These are phyloP conservation scores for Wakefieldia striispora DNA, from an alignment of 768 basidiomycete genomes.

Conservation along the genomic window DNA sequence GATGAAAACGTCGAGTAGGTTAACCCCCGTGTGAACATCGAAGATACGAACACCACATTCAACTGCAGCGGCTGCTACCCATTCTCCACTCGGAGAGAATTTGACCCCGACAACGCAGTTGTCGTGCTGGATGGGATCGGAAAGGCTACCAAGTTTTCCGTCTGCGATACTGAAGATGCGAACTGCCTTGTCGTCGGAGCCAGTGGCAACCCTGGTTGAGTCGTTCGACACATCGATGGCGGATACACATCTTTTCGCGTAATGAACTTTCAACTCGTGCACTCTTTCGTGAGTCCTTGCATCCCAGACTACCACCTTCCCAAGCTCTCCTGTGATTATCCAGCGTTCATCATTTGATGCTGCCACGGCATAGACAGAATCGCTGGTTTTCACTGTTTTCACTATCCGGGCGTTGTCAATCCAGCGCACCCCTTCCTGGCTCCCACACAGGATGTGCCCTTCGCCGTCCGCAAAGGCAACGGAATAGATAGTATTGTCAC, in stretches of 20 bases:
- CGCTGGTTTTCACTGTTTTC: neutral
- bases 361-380: neutral
- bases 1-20: no score
- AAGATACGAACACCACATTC: no score
- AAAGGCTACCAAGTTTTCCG: neutral
- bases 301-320: neutral
- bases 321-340: neutral
- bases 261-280: neutral
- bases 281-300: neutral
- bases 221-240: neutral
- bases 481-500: neutral
- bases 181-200: neutral
- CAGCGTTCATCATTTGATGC: neutral
- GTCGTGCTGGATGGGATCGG: neutral
- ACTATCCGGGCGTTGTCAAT: neutral
- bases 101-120: neutral
- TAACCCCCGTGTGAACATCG: no score
- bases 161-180: neutral
- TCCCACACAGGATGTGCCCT: neutral
- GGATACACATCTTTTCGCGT: neutral
- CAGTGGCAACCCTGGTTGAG: neutral
- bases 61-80: neutral
- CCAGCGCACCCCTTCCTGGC: neutral
- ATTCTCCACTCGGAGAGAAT: neutral
- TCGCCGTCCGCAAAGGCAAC: neutral